Evolutionary conservation across 164 flowering plant species (phyloP).

Genomic region (Annona squamosa): DNA sequence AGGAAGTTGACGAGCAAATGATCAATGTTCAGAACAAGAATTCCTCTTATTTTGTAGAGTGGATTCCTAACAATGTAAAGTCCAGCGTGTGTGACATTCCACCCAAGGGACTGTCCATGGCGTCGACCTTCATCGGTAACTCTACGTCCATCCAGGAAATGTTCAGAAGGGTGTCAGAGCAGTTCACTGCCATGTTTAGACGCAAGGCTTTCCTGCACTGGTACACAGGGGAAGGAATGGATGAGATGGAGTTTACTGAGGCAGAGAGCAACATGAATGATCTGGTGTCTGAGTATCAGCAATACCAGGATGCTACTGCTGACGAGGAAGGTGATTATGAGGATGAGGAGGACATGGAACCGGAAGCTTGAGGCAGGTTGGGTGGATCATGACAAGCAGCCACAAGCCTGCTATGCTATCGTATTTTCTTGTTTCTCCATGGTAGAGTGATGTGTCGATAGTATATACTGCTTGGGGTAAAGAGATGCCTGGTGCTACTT

Average conservation of each 20-base stretch:
- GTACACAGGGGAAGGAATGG: conserved; percentile 72
- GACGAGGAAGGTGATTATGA: conserved; percentile 51
- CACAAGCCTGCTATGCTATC: neutral
- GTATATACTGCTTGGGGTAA: neutral
- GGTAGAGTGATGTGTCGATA: neutral
- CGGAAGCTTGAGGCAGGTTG: conserved; percentile 5
- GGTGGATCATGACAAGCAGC: neutral
- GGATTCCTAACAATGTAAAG: conserved; percentile 55
- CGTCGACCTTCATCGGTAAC: conserved; percentile 48
- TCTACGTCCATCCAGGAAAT: conserved; percentile 58
- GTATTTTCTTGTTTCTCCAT: neutral
- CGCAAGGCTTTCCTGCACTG: conserved; percentile 61
- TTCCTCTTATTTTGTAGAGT: conserved; percentile 43
- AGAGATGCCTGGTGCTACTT: no score
- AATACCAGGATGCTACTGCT: conserved; percentile 68
- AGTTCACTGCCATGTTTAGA: conserved; percentile 62
- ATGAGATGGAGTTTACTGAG: conserved; percentile 64
- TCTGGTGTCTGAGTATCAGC: conserved; percentile 61
- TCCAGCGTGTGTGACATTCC: conserved; percentile 54
- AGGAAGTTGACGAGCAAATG: conserved; percentile 61
- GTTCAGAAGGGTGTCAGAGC: conserved; percentile 62
- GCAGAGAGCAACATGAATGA: conserved; percentile 68
- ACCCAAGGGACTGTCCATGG: conserved; percentile 42
- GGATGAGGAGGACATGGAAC: conserved; percentile 36
- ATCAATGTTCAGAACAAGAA: conserved; percentile 52